Evolutionary conservation across 768 basidiomycete species (phyloP), one percentile per base, ranked within the genome.

Genomic region (Termitomyces eurrhizus): DNA sequence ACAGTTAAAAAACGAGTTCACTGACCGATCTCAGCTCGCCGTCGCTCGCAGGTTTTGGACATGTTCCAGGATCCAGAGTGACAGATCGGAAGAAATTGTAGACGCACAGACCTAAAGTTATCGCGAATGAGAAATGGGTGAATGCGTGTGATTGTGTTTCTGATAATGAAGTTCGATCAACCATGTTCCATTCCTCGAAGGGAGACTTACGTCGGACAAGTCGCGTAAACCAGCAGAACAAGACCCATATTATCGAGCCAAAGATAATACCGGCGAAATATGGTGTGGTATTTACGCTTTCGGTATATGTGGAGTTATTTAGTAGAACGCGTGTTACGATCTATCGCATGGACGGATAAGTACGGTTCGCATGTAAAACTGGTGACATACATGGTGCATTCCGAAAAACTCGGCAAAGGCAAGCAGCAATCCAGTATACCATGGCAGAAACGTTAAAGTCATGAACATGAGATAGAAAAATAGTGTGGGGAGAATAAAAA

Each of bases 41-140:
- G 64, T 96, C 95, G 63, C 84, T 91, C 4, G 83, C 74, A 1
- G 93, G 90, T 52, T 85, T 85, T 0, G 93, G 92, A 61, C 93
- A 93, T 51, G 83, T 85, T 9, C 97, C 97, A 13, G 97, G 89
- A 71, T 98, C 96, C 53, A 96, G 78, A 0, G 85, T 92, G 57
- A 95, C 83, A 7, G 95, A 82, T 57, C 90, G 87, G 84, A 93
- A 95, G 74, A 98, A 95, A 75, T 92, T 95, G 77, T 92, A 95
- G 11, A 79, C 76, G 67, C 95, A 97, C 0, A 92, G 72, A 3
- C 87, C 82, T 56, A 88, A 83, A 12, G 77, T 70, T 13, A 95
- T 71, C 1, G 87, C 86, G 67, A 95, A 97, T 46, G 79, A 72
- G n/a, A 95, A 75, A 68, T 96, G 91, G 2, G 86, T 74, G 61